Percentiles rank a stretch among this genome's conserved stretches.
These are phyloP conservation scores for Kazachstania sp. DNA, from an alignment of 1,139 yeast species.

Conservation along the genomic window DNA sequence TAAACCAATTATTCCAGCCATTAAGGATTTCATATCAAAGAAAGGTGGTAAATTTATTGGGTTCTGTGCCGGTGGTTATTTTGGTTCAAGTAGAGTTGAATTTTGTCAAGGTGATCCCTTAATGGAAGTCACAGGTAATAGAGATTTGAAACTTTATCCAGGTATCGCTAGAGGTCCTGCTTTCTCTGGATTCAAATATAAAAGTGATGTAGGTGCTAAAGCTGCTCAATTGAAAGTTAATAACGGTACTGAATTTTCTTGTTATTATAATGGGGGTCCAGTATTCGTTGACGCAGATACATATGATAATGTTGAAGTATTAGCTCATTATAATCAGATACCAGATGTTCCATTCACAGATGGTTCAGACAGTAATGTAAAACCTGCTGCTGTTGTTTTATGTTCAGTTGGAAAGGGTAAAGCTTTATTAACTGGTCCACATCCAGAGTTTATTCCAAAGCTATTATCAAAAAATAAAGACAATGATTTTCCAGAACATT, in stretches of 20 bases:
- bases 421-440: constrained; percentile 76
- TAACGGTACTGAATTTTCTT: constrained; percentile 27
- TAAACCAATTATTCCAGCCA: constrained; percentile 56
- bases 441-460: constrained; percentile 74
- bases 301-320: constrained; percentile 51
- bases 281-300: constrained; percentile 67
- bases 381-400: constrained; percentile 61
- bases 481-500: constrained; percentile 31
- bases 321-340: constrained; percentile 54
- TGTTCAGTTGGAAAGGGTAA: constrained; percentile 66
- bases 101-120: constrained; percentile 65
- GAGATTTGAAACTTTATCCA: constrained; percentile 75
- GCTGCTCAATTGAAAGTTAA: constrained; percentile 44
- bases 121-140: constrained; percentile 74
- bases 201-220: constrained; percentile 65
- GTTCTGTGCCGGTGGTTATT: constrained; percentile 96
- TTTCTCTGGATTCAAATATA: constrained; percentile 69
- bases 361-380: constrained; percentile 25
- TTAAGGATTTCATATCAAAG: constrained; percentile 52
- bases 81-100: constrained; percentile 65
- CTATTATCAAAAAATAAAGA: constrained; percentile 35
- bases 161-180: constrained; percentile 81
- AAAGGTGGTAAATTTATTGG: constrained; percentile 81
- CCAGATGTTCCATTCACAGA: constrained; percentile 38
- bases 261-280: constrained; percentile 76